Percentiles rank a stretch among this genome's conserved stretches.
Evolutionary conservation across 805 yeast genomes (phyloP).

Genomic region (Sugiyamaella floridensis): DNA sequence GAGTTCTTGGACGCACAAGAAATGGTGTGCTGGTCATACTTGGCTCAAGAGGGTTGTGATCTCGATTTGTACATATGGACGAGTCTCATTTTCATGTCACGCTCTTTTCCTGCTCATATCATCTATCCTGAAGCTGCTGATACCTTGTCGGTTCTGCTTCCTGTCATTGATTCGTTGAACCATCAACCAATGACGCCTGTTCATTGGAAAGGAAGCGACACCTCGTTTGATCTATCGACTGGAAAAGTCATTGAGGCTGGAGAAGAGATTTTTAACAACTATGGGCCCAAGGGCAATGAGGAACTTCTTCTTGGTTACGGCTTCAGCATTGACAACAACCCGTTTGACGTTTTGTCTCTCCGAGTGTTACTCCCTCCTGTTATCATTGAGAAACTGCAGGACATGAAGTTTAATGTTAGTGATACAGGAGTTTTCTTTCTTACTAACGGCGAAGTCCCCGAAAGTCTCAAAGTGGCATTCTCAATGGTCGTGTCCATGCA

Average conservation of each 20-base stretch:
- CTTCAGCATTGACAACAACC: slow-evolving; percentile 50
- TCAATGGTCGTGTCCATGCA: neutral
- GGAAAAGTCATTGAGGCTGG: slow-evolving; percentile 31
- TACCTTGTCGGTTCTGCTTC: slow-evolving; percentile 61
- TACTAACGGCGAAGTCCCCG: slow-evolving; percentile 3
- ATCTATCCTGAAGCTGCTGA: slow-evolving; percentile 34
- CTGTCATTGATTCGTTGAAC: slow-evolving; percentile 72
- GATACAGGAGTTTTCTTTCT: slow-evolving; percentile 3
- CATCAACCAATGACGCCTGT: slow-evolving; percentile 59
- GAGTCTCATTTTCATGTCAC: slow-evolving; percentile 55
- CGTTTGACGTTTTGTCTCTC: slow-evolving; percentile 53
- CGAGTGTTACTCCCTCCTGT: slow-evolving; percentile 33
- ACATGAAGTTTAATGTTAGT: slow-evolving; percentile 1
- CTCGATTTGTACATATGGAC: slow-evolving; percentile 60
- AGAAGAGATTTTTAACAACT: slow-evolving; percentile 64
- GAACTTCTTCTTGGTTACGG: slow-evolving; percentile 80
- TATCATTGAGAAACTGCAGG: neutral
- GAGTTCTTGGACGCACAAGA: slow-evolving; percentile 40
- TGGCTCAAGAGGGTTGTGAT: slow-evolving; percentile 4
- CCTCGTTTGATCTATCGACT: slow-evolving; percentile 21
- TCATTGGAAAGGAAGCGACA: slow-evolving; percentile 44
- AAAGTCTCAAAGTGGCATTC: neutral
- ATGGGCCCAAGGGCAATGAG: slow-evolving; percentile 84
- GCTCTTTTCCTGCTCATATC: slow-evolving; percentile 70
- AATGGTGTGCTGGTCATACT: neutral